These are phyloP conservation scores for Globisporangium mamillatum DNA, from an alignment of 352 stramenopile genomes.

Conservation along the genomic window DNA sequence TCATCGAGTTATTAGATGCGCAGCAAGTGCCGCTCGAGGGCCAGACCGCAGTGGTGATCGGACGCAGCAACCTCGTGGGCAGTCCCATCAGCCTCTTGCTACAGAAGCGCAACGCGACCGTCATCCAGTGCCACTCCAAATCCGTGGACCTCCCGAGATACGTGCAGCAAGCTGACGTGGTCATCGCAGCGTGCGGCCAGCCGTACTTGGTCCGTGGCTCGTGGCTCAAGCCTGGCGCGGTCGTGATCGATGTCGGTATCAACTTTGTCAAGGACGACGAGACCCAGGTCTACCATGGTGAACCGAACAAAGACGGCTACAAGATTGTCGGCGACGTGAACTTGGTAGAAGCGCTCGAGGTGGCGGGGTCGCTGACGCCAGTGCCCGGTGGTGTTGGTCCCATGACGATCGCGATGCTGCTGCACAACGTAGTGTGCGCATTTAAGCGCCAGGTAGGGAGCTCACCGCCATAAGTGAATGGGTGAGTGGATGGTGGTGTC, in stretches of 20 bases:
- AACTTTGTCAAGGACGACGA: constrained; percentile 91
- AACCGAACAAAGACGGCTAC: constrained; percentile 84
- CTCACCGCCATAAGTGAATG: constrained; percentile 20
- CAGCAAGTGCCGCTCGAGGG: constrained; percentile 87
- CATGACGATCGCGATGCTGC: constrained; percentile 97
- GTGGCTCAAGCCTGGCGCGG: constrained; percentile 96
- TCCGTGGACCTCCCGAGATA: constrained; percentile 88
- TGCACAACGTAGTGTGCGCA: constrained; percentile 84
- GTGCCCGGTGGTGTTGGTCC: constrained; percentile 98
- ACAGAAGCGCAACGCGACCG: constrained; percentile 95
- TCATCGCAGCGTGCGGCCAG: constrained; percentile 95
- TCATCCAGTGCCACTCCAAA: constrained; percentile 97
- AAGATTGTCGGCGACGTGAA: constrained; percentile 97
- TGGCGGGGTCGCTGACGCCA: constrained; percentile 93
- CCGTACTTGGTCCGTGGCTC: constrained; percentile 93
- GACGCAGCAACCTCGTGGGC: constrained; percentile 97
- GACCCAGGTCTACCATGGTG: constrained; percentile 43
- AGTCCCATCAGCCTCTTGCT: constrained; percentile 95
- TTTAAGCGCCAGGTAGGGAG: constrained; percentile 65
- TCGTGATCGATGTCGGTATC: constrained; percentile 99
- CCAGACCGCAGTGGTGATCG: constrained; percentile 96
- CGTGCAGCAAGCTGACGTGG: constrained; percentile 93
- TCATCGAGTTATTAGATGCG: constrained; percentile 94
- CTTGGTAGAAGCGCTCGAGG: constrained; percentile 77
- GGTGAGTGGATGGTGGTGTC: not conserved